Evolutionary conservation across 192 early-diverging fungal genomes (phyloP), one percentile per base, ranked within the genome.

Genomic region (Gigaspora rosea): DNA sequence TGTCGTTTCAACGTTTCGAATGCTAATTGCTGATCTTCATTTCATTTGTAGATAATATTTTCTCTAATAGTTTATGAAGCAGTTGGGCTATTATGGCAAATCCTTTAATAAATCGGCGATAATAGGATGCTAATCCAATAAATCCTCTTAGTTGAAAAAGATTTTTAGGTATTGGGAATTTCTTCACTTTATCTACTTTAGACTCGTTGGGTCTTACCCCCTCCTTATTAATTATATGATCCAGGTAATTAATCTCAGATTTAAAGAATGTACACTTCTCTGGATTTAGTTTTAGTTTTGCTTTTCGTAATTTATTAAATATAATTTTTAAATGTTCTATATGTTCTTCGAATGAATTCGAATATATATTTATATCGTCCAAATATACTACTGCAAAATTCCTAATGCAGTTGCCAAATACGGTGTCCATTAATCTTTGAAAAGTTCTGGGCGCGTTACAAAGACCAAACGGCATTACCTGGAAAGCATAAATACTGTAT

Each of bases 341-440:
- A 32, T 85, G 82, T 18, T 81, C 69, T 18, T 78, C 73, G 0
- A 81, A 18, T 0, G 48, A 50, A 2, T 46, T 35, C 1, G 84
- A 85, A 27, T 80, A 84, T 4, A 84, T 54, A 7, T 76, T 36
- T 4, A 83, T 79, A 46, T 85, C 80, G 35, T 85, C 82, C 0
- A 85, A 56, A 16, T 78, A 84, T 0, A 85, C 72, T 15, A 78
- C 68, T 0, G 70, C 68, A 13, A 62, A 78, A 0, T 47, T 20
- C 5, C 67, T 56, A n/a, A 82, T 66, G 0, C 62, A 36, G 0
- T 46, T 51, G 10, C 9, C n/a, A 20, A 82, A 41, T 3, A 79
- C 4, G 0, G 7, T 47, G 7, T 52, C 36, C 79, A 80, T 77
- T 59, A 56, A 46, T 0, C 56, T 0, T 71, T 80, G 75, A 35